Evolutionary conservation across 345 rosid genomes (phyloP).

Genomic region (Eutrema japonicum): DNA sequence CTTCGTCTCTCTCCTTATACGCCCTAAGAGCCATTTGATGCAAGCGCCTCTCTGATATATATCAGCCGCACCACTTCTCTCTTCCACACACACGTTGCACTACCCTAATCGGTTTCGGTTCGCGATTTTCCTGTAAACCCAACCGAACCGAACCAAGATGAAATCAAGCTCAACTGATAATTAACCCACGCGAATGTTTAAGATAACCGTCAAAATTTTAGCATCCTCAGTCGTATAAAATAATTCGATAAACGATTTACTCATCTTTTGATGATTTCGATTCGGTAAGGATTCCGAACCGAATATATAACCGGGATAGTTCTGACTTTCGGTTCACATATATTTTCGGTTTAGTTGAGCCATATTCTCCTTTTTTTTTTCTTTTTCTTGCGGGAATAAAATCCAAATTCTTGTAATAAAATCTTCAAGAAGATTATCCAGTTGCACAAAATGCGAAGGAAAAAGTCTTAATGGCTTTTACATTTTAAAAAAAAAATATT

Average conservation of each 20-base stretch:
- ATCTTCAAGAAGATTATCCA: conserved; percentile 35
- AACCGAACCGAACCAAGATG: conserved; percentile 4
- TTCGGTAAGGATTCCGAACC: conserved; percentile 13
- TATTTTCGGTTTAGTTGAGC: conserved; percentile 25
- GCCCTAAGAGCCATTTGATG: conserved; percentile 34
- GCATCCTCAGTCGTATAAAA: too few species aligned
- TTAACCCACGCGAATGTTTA: background rate
- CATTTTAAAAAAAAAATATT: background rate
- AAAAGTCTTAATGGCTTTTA: conserved; percentile 43
- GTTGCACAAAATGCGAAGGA: conserved; percentile 47
- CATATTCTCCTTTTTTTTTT: background rate
- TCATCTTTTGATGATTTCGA: background rate
- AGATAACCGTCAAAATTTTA: too few species aligned
- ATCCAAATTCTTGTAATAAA: conserved; percentile 21
- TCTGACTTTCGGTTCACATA: background rate
- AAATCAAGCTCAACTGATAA: background rate
- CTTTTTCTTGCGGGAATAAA: background rate
- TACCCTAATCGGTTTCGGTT: conserved; percentile 48
- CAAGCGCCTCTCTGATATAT: conserved; percentile 41
- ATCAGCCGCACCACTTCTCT: conserved; percentile 45
- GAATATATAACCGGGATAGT: background rate
- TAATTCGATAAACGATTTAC: too few species aligned
- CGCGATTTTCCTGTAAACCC: background rate
- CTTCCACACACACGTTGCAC: conserved; percentile 47
- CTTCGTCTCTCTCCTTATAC: conserved; percentile 43